A percentile compares a stretch with the other conserved stretches of the same genome.
These are phyloP conservation scores for Calonectria henricotiae DNA, from an alignment of 2,329 filamentous ascomycete species.

Conservation along the genomic window DNA sequence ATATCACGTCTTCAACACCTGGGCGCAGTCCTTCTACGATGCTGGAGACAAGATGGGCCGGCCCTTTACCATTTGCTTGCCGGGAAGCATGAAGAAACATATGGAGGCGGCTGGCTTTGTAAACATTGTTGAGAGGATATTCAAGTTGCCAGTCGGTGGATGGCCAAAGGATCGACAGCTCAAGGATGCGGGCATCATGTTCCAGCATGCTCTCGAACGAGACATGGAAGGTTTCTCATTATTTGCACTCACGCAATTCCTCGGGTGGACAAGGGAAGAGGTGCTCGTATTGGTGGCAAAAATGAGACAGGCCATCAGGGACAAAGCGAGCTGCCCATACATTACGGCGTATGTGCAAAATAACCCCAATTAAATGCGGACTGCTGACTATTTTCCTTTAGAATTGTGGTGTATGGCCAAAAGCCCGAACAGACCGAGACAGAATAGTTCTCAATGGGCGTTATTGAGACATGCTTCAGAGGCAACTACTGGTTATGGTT, in stretches of 20 bases:
- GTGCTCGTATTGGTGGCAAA: constrained; percentile 11
- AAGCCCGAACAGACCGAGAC: neutral
- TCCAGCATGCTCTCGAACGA: constrained; percentile 42
- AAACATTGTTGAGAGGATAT: constrained; percentile 44
- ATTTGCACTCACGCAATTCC: constrained; percentile 40
- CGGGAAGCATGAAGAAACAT: constrained; percentile 32
- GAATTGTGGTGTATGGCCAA: constrained; percentile 3
- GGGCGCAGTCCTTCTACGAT: constrained; percentile 42
- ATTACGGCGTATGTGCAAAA: neutral
- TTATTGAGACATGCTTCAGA: neutral
- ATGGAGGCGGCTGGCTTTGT: constrained; percentile 40
- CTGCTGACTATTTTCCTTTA: neutral
- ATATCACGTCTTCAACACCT: constrained; percentile 37
- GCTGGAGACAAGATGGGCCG: constrained; percentile 41
- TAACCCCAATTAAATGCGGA: no score
- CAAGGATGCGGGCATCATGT: constrained; percentile 44
- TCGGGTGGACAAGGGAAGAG: constrained; percentile 40
- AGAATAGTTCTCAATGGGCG: neutral
- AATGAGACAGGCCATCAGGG: constrained; percentile 4
- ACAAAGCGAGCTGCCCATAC: neutral
- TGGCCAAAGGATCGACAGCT: constrained; percentile 43
- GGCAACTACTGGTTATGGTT: no score
- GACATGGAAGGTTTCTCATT: constrained; percentile 43
- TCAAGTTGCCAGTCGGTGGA: constrained; percentile 42
- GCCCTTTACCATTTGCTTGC: constrained; percentile 42